Percentiles rank a stretch among this genome's conserved stretches.
Conservation (phyloP, 2,329 filamentous ascomycete species). For the Aspergillus texensis region DNA sequence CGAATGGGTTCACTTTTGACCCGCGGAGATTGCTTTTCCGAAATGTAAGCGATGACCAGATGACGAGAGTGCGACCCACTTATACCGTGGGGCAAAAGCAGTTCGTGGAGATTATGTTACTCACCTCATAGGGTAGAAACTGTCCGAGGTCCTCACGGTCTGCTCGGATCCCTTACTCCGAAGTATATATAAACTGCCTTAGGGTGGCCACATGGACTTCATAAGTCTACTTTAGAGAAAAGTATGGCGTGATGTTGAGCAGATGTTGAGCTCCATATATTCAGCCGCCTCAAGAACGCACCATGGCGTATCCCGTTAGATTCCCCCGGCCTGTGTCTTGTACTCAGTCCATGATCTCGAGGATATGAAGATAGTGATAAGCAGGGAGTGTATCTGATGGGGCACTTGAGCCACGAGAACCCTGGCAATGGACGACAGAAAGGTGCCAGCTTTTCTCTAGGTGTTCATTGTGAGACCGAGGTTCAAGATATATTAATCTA, state of each 20-base stretch:
- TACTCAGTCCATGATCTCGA: not conserved
- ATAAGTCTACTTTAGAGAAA: not conserved
- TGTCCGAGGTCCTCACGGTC: not conserved
- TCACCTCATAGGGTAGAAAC: not conserved
- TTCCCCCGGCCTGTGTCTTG: not conserved
- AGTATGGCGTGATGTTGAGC: not conserved
- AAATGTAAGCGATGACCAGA: not conserved
- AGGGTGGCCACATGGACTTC: not conserved
- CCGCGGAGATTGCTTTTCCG: not conserved
- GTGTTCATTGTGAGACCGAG: not conserved
- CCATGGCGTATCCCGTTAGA: too few relatives aligned
- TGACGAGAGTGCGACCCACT: not conserved
- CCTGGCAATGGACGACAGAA: not conserved
- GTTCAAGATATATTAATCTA: not conserved
- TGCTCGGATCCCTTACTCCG: too few relatives aligned
- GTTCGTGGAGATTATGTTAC: not conserved
- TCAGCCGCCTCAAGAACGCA: not conserved
- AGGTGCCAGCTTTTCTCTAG: not conserved
- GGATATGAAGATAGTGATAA: not conserved
- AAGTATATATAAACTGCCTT: not conserved
- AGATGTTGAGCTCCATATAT: not conserved
- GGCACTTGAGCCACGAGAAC: too few relatives aligned
- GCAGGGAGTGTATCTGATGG: not conserved
- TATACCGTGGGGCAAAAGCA: not conserved
- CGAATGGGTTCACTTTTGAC: not conserved